Base-by-base conservation (phyloP, 2,329 filamentous ascomycete genomes). In the Xylaria hypoxylon region DNA sequence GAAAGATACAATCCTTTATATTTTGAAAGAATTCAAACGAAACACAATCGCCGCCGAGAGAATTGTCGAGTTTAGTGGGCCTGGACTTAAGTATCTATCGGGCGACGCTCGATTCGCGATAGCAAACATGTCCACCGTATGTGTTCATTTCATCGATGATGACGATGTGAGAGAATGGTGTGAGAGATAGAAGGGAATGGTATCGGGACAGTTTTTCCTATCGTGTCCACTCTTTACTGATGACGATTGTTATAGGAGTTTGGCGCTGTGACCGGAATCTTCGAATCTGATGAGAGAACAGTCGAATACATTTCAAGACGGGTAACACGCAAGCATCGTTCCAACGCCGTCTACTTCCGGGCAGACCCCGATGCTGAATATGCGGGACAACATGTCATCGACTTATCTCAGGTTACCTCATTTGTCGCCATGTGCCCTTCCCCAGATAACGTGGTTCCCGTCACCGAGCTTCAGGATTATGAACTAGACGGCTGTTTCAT, bases 61-160 rank as follows among this genome's bases (percentile, higher is more conserved):
- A 3, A 77, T 82, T 6, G 81, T 84, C 2, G 82, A 84, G 70
- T 84, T 81, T 59, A 77, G 74, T 4, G 82, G 82, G 0, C 77
- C 80, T 0, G 81, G 82, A 0, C 67, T 79, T 1, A 65, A 76
- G 31, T 72, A 79, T 59, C 72, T 84, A 2, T 79, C 77, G 0
- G 76, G 72, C 15, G 82, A 84, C 73, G 81, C 80, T 0, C 74
- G 82, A 1, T 84, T 84, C 71, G 81, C 82, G 0, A 82, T 84
- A 57, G 74, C 77, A 22, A 84, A 84, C 62, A 84, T 84, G 82
- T 80, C 77, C 0, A 81, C 82, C 1, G 64, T 67, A 53, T 52
- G 63, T 40, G 15, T 5, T 6, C 3, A 58, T 52, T 42, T 51
- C 33, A 22, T 55, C 22, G 11, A 17, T 4, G 28, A 3, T n/a